Evolutionary conservation across 2,329 filamentous ascomycete species (phyloP), one percentile per base, ranked within the genome.

Genomic region (Colletotrichum musicola): DNA sequence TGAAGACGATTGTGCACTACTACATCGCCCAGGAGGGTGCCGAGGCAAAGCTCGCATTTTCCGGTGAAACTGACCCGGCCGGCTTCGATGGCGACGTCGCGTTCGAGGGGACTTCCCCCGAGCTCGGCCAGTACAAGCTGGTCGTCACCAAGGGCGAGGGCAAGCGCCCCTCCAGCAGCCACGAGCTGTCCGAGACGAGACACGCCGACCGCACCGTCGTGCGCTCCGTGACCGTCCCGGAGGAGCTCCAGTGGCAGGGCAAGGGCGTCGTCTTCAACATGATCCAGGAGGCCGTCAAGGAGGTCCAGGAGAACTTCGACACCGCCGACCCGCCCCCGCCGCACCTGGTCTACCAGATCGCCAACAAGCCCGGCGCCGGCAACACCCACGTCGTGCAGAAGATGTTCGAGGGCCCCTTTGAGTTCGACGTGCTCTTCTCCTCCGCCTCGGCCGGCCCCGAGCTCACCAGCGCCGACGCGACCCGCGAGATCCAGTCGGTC

Each of bases 361-460:
- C 85, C 51, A 92, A 97, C 77, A 80, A 82, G 38, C 90, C 92
- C 3, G 89, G 87, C 5, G 75, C 80, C 13, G 95, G 94, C 35
- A 98, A 98, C 75, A 82, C 93, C 14, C 95, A 99, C 72, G 82
- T 97, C 47, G 86, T 98, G 16, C 94, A 99, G 80, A 98, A 97
- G 81, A 89, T 94, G 2, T 98, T 97, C 74, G 88, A 95, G 74
- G 95, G 96, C 1, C 80, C 90, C 1, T 99, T 98, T 75, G 94
- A 95, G 83, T 98, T 98, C 74, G 96, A 98, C 77, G 86, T 98
- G 61, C 85, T 98, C 56, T 98, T 94, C 82, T 73, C 71, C 14
- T 94, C 93, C 4, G 72, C 62, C 42, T 94, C 93, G 18, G 68
- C 70, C 9, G 77, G 81, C 30, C 83, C 84, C 72, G 84, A 86